These are phyloP conservation scores for Aspergillus carbonarius DNA, from an alignment of 2,329 filamentous ascomycete genomes.

Conservation along the genomic window DNA sequence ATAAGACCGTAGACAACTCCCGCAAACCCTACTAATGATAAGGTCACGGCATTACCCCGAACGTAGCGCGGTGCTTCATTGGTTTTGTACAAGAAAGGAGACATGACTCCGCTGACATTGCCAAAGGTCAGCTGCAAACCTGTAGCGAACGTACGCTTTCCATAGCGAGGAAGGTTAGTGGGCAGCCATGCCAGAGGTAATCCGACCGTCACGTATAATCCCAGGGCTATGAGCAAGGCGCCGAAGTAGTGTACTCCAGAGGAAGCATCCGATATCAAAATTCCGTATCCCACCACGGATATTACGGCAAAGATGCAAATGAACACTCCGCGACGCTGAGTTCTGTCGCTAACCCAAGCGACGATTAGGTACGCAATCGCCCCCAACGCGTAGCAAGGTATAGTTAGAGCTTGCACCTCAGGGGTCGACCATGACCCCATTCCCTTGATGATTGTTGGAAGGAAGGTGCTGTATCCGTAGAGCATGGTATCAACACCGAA, in stretches of 20 bases:
- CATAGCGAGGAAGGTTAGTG: slow-evolving; percentile 70
- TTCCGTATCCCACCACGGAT: slow-evolving; percentile 66
- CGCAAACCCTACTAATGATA: slow-evolving; percentile 58
- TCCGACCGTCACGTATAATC: slow-evolving; percentile 63
- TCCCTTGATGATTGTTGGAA: slow-evolving; percentile 74
- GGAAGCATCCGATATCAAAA: slow-evolving; percentile 62
- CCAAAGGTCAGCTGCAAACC: slow-evolving; percentile 70
- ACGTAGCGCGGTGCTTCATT: slow-evolving; percentile 58
- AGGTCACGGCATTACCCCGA: slow-evolving; percentile 61
- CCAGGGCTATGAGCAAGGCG: slow-evolving; percentile 73
- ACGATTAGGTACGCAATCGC: slow-evolving; percentile 66
- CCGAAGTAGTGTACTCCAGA: slow-evolving; percentile 70
- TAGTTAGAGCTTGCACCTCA: slow-evolving; percentile 71
- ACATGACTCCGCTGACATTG: slow-evolving; percentile 71
- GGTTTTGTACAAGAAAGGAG: slow-evolving; percentile 57
- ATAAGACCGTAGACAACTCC: slow-evolving; percentile 55
- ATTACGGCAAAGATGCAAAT: slow-evolving; percentile 62
- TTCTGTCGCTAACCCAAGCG: slow-evolving; percentile 66
- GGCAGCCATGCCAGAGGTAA: slow-evolving; percentile 59
- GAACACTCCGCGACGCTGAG: slow-evolving; percentile 65
- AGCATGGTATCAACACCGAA: slow-evolving; percentile 76
- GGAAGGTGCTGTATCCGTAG: slow-evolving; percentile 74
- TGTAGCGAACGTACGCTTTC: slow-evolving; percentile 71
- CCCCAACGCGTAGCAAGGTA: slow-evolving; percentile 74
- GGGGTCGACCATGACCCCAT: slow-evolving; percentile 64